Conservation (phyloP, 2,329 filamentous ascomycete genomes). For the Neoascochyta sp. region DNA sequence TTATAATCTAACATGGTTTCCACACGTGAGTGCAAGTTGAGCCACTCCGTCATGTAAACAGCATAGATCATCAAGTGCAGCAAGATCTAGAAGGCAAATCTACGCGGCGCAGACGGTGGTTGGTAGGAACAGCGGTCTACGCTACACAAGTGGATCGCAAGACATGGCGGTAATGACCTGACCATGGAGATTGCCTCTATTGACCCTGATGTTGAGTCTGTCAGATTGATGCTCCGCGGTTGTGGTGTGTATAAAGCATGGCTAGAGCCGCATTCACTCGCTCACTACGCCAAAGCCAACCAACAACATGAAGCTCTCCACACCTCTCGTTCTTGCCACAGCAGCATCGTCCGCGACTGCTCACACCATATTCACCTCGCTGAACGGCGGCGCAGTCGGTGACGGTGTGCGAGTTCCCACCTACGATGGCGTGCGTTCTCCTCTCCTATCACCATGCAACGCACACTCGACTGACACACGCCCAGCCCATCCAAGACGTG, state of each 20-base stretch:
- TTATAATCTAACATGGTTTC: constrained; percentile 23
- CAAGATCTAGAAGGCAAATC: too few relatives aligned
- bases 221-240: constrained; percentile 1
- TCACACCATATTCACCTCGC: constrained; percentile 52
- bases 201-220: neutral
- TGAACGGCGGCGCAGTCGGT: constrained; percentile 47
- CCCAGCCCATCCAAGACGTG: constrained; percentile 52
- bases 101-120: too few relatives aligned
- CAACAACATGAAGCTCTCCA: constrained; percentile 31
- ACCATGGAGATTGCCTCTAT: too few relatives aligned
- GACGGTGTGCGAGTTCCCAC: constrained; percentile 51
- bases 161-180: constrained; percentile 1
- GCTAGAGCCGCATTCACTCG: neutral
- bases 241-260: neutral
- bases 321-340: constrained; percentile 21
- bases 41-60: too few relatives aligned
- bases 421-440: constrained; percentile 29
- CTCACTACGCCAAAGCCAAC: constrained; percentile 1
- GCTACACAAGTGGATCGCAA: constrained; percentile 8
- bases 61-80: too few relatives aligned
- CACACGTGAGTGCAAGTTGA: too few relatives aligned
- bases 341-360: constrained; percentile 40
- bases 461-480: constrained; percentile 31
- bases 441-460: neutral
- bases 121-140: too few relatives aligned